Evolutionary conservation across 345 rosid genomes (phyloP).

Genomic region (Cardamine chenopodiifolia): DNA sequence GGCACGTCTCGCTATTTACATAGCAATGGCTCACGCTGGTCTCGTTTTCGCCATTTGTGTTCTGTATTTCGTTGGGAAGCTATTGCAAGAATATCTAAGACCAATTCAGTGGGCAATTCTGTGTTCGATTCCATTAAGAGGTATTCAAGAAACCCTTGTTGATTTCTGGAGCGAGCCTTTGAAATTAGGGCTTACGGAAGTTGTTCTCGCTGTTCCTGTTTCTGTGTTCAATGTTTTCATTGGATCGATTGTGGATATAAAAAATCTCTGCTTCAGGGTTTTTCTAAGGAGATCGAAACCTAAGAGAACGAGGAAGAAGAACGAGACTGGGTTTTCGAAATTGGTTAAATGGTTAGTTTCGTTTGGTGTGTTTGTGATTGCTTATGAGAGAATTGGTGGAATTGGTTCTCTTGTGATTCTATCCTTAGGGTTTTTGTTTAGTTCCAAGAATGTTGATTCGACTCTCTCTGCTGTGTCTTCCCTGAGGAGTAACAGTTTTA

Average conservation of each 20-base stretch:
- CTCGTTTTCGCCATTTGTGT: constrained; percentile 69
- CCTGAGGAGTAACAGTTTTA: constrained; percentile 65
- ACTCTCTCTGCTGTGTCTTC: constrained; percentile 74
- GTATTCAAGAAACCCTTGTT: constrained; percentile 84
- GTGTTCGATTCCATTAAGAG: constrained; percentile 91
- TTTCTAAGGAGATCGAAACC: constrained; percentile 60
- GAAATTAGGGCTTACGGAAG: constrained; percentile 84
- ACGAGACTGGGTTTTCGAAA: constrained; percentile 68
- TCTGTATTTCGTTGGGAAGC: constrained; percentile 68
- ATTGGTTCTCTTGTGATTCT: constrained; percentile 71
- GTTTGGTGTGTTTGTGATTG: constrained; percentile 75
- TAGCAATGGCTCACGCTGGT: constrained; percentile 98
- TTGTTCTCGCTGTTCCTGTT: constrained; percentile 80
- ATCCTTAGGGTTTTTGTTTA: constrained; percentile 63
- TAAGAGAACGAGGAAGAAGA: constrained; percentile 39
- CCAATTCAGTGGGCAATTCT: constrained; percentile 96
- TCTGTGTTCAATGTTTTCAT: constrained; percentile 70
- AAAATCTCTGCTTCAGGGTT: constrained; percentile 59
- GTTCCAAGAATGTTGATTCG: constrained; percentile 64
- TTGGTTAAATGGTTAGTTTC: constrained; percentile 76
- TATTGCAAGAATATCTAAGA: constrained; percentile 79
- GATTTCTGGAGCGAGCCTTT: constrained; percentile 86
- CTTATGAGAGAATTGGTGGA: constrained; percentile 71
- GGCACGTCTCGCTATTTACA: constrained; percentile 86
- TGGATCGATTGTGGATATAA: constrained; percentile 72